Percentiles rank a stretch among this genome's conserved stretches.
These are phyloP conservation scores for Podospora pseudocomata DNA, from an alignment of 495 filamentous ascomycete genomes.

Conservation along the genomic window DNA sequence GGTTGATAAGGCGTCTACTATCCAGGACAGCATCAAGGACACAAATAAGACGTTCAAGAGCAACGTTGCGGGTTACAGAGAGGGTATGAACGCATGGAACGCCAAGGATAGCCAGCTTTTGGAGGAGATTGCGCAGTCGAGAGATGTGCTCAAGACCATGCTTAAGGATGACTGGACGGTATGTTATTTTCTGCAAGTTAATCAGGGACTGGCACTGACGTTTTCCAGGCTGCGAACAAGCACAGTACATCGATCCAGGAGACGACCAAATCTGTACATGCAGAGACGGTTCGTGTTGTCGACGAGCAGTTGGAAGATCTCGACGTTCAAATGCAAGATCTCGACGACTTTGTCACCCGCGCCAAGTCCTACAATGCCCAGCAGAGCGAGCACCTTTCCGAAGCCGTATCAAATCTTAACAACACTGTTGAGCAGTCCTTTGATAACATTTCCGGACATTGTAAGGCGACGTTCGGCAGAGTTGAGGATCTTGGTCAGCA, in stretches of 20 bases:
- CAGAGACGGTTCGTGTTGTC: constrained; percentile 87
- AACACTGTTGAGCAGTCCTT: constrained; percentile 67
- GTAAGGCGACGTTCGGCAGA: constrained; percentile 58
- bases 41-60: constrained; percentile 61
- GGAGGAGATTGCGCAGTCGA: constrained; percentile 64
- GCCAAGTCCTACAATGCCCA: constrained; percentile 75
- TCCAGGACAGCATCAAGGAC: constrained; percentile 60
- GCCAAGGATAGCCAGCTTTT: constrained; percentile 64
- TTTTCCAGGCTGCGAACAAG: constrained; percentile 62
- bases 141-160: constrained; percentile 71
- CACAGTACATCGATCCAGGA: constrained; percentile 75
- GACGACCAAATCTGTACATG: constrained; percentile 81
- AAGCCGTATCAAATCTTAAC: constrained; percentile 58
- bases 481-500: constrained; percentile 62
- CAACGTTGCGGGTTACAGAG: constrained; percentile 59
- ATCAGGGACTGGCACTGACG: constrained; percentile 27
- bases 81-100: constrained; percentile 73
- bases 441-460: constrained; percentile 59
- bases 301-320: constrained; percentile 85
- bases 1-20: constrained; percentile 52
- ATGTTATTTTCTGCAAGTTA: constrained; percentile 13
- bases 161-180: constrained; percentile 88
- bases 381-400: constrained; percentile 63
- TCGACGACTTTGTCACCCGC: constrained; percentile 86
- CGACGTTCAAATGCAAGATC: constrained; percentile 75